Percentiles rank a stretch among this genome's conserved stretches.
Conservation (phyloP, 1,284 basidiomycete species). For the Tausonia pullulans region DNA sequence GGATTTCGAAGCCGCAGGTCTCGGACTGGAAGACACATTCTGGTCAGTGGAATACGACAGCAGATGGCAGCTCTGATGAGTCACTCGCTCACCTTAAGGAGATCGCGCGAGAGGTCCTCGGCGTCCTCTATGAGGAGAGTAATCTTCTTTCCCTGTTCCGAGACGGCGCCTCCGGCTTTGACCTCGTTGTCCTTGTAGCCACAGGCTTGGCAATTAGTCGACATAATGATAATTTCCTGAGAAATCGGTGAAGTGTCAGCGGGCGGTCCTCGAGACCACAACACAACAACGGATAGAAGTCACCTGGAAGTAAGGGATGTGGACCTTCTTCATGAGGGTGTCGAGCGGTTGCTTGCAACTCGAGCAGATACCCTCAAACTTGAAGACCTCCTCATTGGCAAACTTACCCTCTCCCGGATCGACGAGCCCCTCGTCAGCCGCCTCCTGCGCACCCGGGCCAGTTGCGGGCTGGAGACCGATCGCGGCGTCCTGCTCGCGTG, state of each 20-base stretch:
- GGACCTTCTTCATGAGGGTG: conserved; percentile 92
- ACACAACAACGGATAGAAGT: conserved; percentile 18
- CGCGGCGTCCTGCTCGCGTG: conserved; percentile 68
- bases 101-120: conserved; percentile 87
- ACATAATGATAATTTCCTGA: conserved; percentile 95
- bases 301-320: conserved; percentile 96
- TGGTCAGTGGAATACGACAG: not conserved
- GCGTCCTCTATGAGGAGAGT: conserved; percentile 82
- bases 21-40: conserved; percentile 51
- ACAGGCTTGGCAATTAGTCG: conserved; percentile 87
- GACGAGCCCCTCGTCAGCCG: conserved; percentile 22
- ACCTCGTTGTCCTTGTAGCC: conserved; percentile 98
- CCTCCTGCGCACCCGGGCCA: conserved; percentile 25
- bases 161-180: conserved; percentile 84
- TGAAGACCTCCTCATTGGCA: conserved; percentile 57
- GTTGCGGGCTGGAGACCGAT: conserved; percentile 49
- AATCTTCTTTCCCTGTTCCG: conserved; percentile 72
- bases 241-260: too few relatives aligned
- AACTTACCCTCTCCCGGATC: conserved; percentile 41
- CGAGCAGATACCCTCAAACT: conserved; percentile 80
- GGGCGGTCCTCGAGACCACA: not conserved
- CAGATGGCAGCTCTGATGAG: not conserved
- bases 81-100: conserved; percentile 59
- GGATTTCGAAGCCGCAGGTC: conserved; percentile 78
- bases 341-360: conserved; percentile 74